These are phyloP conservation scores for Senna siamea DNA, from an alignment of 306 rosid genomes.

Conservation along the genomic window DNA sequence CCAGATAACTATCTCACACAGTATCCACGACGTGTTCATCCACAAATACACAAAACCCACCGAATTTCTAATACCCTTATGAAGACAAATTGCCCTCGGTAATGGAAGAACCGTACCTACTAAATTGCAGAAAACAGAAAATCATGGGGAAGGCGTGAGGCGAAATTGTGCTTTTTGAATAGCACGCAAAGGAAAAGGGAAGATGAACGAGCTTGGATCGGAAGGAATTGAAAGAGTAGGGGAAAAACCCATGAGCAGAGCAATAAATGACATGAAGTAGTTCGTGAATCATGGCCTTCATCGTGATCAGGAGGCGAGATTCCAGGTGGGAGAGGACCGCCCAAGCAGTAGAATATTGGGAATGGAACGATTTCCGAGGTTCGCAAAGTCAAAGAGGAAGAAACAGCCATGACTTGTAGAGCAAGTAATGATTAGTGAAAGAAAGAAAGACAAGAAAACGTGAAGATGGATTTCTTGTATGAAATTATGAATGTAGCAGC, in stretches of 20 bases:
- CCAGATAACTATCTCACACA: slow-evolving; percentile 12
- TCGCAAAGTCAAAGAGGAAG: slow-evolving; percentile 55
- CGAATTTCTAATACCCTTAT: slow-evolving; percentile 31
- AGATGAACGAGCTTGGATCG: background rate
- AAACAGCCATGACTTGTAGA: slow-evolving; percentile 34
- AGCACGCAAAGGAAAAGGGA: slow-evolving; percentile 61
- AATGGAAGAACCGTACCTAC: background rate
- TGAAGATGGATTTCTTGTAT: slow-evolving; percentile 21
- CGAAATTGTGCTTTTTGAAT: slow-evolving; percentile 48
- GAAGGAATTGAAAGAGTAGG: background rate
- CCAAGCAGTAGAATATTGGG: slow-evolving; percentile 49
- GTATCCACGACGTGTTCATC: slow-evolving; percentile 32
- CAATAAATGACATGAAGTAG: slow-evolving; percentile 8
- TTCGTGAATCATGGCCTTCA: slow-evolving; percentile 10
- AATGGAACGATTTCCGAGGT: slow-evolving; percentile 47
- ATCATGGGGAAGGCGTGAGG: slow-evolving; percentile 36
- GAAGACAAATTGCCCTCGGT: slow-evolving; percentile 25
- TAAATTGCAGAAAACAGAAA: slow-evolving; percentile 25
- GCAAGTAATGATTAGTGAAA: slow-evolving; percentile 33
- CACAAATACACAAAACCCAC: slow-evolving; percentile 34
- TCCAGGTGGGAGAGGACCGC: slow-evolving; percentile 45
- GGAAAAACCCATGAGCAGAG: slow-evolving; percentile 9
- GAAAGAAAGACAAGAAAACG: slow-evolving; percentile 4
- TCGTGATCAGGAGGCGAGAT: slow-evolving; percentile 42
- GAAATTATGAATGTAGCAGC: background rate